phyloP scores from a whole-genome alignment of 2,329 filamentous ascomycete species.

The Conoideocrella luteorostrata region DNA sequence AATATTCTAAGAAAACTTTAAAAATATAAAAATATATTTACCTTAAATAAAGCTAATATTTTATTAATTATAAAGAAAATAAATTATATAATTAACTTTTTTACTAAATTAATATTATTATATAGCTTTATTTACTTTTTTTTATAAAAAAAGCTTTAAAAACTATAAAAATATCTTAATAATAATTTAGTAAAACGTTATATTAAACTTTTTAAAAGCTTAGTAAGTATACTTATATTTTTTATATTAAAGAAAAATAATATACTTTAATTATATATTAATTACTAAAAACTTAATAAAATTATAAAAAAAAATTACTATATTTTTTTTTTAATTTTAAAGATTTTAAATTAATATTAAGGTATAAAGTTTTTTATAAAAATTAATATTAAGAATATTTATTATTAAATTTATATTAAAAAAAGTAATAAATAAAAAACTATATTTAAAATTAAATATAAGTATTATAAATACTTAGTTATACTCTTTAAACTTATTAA shows the following conservation, averaged over 20 bases:
- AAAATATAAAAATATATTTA: background rate
- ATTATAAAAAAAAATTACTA: slow-evolving; percentile 28
- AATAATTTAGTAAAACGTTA: slow-evolving; percentile 13
- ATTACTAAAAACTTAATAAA: slow-evolving; percentile 28
- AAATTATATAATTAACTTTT: background rate
- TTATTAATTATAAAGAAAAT: background rate
- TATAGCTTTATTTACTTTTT: slow-evolving; percentile 12
- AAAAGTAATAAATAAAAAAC: too few relatives aligned
- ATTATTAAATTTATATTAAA: slow-evolving; percentile 7
- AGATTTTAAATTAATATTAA: slow-evolving; percentile 27
- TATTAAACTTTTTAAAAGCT: slow-evolving; percentile 13
- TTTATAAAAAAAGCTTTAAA: slow-evolving; percentile 8
- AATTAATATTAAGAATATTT: slow-evolving; percentile 21
- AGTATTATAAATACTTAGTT: too few relatives aligned
- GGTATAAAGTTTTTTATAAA: slow-evolving; percentile 23
- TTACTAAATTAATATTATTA: background rate
- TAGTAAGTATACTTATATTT: slow-evolving; percentile 18
- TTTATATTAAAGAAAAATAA: slow-evolving; percentile 26
- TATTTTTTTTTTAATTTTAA: slow-evolving; percentile 22
- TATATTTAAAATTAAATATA: too few relatives aligned
- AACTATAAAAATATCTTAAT: slow-evolving; percentile 14
- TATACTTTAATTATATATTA: slow-evolving; percentile 23
- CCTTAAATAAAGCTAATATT: background rate
- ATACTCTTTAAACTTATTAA: slow-evolving; percentile 8
- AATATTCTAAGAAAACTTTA: background rate